Evolutionary conservation across 2,329 filamentous ascomycete genomes (phyloP).

Genomic region (Verticillium tricorpus): DNA sequence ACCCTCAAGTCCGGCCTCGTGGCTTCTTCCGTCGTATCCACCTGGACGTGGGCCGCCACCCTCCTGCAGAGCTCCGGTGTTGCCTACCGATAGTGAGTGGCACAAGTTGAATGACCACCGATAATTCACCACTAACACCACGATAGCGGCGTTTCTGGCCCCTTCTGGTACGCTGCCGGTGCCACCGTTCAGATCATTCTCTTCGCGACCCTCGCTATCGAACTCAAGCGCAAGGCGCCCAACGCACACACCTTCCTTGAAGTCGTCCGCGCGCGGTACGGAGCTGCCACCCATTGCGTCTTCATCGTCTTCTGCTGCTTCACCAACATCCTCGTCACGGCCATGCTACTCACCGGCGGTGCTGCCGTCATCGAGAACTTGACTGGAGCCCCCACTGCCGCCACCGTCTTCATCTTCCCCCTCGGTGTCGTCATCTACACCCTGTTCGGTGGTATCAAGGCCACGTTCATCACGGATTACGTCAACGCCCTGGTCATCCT

Average conservation of each 20-base stretch:
- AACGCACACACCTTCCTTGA: constrained; percentile 86
- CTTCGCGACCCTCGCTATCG: constrained; percentile 86
- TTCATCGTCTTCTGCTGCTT: constrained; percentile 78
- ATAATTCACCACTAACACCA: background rate
- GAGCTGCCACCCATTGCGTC: constrained; percentile 63
- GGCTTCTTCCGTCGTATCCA: constrained; percentile 83
- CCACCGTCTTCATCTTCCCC: constrained; percentile 80
- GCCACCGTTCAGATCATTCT: constrained; percentile 84
- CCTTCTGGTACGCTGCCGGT: constrained; percentile 59
- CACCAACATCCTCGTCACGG: constrained; percentile 78
- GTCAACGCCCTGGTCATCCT: constrained; percentile 82
- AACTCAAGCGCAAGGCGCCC: constrained; percentile 79
- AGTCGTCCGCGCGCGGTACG: constrained; percentile 77
- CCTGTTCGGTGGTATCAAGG: constrained; percentile 73
- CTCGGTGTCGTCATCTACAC: constrained; percentile 75
- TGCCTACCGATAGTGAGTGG: constrained; percentile 62
- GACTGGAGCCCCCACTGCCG: constrained; percentile 52
- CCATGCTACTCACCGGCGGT: constrained; percentile 84
- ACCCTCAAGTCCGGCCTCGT: constrained; percentile 88
- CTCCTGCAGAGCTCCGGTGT: constrained; percentile 76
- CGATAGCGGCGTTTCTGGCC: constrained; percentile 50
- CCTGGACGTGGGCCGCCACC: constrained; percentile 90
- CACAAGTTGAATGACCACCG: rapidly evolving
- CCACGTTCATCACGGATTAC: constrained; percentile 81
- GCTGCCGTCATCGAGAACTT: constrained; percentile 22